Conservation (phyloP, 139 green algal species). For the Chlorella sp. region DNA sequence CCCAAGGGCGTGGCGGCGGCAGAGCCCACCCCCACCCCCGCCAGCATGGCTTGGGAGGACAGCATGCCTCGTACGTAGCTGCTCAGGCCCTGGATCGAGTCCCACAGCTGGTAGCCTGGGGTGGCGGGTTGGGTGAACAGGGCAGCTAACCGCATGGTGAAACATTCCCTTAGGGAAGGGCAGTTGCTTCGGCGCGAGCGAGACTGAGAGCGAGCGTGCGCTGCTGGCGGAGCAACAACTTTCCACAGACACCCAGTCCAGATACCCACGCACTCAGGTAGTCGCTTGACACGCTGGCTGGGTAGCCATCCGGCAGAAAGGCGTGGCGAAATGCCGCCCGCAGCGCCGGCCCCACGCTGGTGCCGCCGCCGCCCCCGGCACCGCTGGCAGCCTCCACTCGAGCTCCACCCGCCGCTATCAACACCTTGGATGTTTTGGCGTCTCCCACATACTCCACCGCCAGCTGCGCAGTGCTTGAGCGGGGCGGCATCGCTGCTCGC, state of each 20-base stretch:
- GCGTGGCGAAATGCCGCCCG: not conserved
- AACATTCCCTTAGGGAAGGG: no score
- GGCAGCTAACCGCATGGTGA: no score
- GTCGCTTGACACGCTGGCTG: slow-evolving; percentile 59
- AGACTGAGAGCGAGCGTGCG: no score
- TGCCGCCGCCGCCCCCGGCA: not conserved
- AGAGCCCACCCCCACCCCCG: slow-evolving; percentile 76
- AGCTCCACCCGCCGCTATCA: not conserved
- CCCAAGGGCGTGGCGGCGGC: slow-evolving; percentile 69
- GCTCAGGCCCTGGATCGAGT: slow-evolving; percentile 66
- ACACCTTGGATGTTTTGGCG: not conserved
- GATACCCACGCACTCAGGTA: slow-evolving; percentile 60
- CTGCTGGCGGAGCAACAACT: no score
- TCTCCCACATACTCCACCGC: not conserved
- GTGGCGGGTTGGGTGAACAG: no score
- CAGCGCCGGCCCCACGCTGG: not conserved
- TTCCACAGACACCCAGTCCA: no score
- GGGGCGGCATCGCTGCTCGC: no score
- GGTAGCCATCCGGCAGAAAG: slow-evolving; percentile 73
- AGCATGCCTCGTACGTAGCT: slow-evolving; percentile 85
- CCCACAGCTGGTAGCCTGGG: not conserved
- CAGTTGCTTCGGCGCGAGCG: no score
- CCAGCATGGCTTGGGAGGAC: slow-evolving; percentile 71
- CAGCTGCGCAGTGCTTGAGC: no score
- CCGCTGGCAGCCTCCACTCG: not conserved